Evolutionary conservation across 768 basidiomycete species (phyloP).

Genomic region (Suillus discolor): DNA sequence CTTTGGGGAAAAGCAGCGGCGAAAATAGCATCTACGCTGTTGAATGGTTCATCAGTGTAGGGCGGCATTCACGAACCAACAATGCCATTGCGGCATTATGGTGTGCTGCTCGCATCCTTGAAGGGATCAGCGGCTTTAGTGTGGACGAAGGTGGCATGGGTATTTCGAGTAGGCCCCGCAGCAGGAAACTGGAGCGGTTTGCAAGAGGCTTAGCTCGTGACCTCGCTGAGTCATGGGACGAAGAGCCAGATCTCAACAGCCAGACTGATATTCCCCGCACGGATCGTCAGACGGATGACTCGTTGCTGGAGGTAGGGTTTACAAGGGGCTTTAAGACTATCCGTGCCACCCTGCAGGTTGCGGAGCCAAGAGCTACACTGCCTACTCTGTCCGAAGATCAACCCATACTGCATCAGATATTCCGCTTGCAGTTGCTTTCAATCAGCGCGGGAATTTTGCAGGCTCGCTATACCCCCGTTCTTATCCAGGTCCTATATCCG

Average conservation of each 20-base stretch:
- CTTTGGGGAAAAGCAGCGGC: constrained; percentile 69
- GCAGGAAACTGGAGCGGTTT: constrained; percentile 63
- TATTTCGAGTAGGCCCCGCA: constrained; percentile 26
- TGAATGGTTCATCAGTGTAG: constrained; percentile 76
- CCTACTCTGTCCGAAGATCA: constrained; percentile 42
- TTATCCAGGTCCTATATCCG: constrained; percentile 83
- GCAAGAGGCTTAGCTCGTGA: constrained; percentile 62
- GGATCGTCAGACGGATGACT: constrained; percentile 31
- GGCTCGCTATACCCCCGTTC: constrained; percentile 67
- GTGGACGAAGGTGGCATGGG: constrained; percentile 34
- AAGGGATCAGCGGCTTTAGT: constrained; percentile 62
- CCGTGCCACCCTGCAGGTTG: constrained; percentile 57
- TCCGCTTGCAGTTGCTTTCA: constrained; percentile 77
- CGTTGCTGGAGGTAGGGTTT: constrained; percentile 55
- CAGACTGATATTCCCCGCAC: constrained; percentile 20
- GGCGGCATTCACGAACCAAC: constrained; percentile 43
- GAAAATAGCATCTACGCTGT: constrained; percentile 74
- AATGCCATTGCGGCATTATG: constrained; percentile 75
- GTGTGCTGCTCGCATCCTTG: constrained; percentile 77
- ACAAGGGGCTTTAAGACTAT: constrained; percentile 66
- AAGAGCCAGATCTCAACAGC: constrained; percentile 34
- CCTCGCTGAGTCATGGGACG: constrained; percentile 75
- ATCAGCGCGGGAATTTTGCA: constrained; percentile 72
- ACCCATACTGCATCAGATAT: constrained; percentile 63
- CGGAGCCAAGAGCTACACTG: constrained; percentile 33